phyloP scores from a whole-genome alignment of 2,329 filamentous ascomycete genomes.

The Clarireedia sp. region DNA sequence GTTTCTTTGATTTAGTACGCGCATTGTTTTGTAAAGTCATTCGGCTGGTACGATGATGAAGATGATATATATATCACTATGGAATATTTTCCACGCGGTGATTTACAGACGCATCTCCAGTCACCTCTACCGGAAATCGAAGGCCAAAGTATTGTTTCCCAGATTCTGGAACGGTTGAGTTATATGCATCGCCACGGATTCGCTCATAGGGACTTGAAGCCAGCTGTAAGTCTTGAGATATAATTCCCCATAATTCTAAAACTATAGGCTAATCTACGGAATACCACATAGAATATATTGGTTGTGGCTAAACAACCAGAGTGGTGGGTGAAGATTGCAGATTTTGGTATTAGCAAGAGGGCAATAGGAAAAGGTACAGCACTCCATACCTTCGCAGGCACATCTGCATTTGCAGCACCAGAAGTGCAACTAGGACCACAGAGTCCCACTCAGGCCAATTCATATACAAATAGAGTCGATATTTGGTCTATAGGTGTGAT shows the following conservation, averaged over 20 bases:
- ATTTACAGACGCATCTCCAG: background rate
- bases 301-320: slow-evolving; percentile 1
- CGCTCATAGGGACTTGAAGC: background rate
- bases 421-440: background rate
- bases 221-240: background rate
- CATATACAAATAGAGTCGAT: background rate
- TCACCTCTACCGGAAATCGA: background rate
- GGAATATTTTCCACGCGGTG: background rate
- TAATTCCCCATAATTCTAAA: background rate
- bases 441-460: background rate
- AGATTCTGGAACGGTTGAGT: background rate
- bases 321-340: slow-evolving; percentile 34
- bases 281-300: slow-evolving; percentile 9
- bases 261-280: background rate
- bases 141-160: background rate
- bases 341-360: slow-evolving; percentile 34
- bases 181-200: background rate
- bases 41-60: background rate
- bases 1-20: background rate
- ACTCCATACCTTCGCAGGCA: background rate
- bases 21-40: background rate
- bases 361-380: background rate
- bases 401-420: background rate
- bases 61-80: background rate
- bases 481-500: background rate